Conservation (phyloP, 306 rosid genomes). For the Quercus aquifolioides region DNA sequence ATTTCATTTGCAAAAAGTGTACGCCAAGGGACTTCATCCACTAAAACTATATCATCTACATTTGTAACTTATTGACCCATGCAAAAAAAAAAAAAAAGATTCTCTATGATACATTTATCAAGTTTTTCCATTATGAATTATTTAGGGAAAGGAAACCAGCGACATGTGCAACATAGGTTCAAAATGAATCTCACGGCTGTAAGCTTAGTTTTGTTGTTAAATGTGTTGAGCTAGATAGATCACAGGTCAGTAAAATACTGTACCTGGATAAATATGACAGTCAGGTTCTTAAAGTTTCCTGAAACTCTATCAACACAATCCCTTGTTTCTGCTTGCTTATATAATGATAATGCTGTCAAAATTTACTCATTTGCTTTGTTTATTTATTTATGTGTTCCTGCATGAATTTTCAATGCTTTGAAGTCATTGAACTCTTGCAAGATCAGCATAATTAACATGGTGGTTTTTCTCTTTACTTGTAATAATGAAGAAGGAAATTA, state of each 20-base stretch:
- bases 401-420: background rate
- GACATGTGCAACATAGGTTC: background rate
- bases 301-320: background rate
- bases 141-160: background rate
- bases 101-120: background rate
- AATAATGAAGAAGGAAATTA: conserved; percentile 1
- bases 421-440: background rate
- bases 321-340: background rate
- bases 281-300: background rate
- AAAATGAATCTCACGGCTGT: background rate
- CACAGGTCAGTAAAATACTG: background rate
- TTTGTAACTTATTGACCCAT: too few species aligned
- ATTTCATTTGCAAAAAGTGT: too few species aligned
- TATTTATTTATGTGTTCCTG: background rate
- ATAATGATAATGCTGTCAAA: background rate
- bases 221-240: background rate
- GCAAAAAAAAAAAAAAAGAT: too few species aligned
- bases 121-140: background rate
- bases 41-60: too few species aligned
- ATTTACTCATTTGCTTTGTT: background rate
- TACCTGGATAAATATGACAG: background rate
- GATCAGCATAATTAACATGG: background rate
- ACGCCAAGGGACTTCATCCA: too few species aligned
- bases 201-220: background rate
- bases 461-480: conserved; percentile 6